A percentile compares a stretch with the other conserved stretches of the same genome.
phyloP scores from a whole-genome alignment of 2,329 filamentous ascomycete genomes.

The Chaetomiaceae sp. region DNA sequence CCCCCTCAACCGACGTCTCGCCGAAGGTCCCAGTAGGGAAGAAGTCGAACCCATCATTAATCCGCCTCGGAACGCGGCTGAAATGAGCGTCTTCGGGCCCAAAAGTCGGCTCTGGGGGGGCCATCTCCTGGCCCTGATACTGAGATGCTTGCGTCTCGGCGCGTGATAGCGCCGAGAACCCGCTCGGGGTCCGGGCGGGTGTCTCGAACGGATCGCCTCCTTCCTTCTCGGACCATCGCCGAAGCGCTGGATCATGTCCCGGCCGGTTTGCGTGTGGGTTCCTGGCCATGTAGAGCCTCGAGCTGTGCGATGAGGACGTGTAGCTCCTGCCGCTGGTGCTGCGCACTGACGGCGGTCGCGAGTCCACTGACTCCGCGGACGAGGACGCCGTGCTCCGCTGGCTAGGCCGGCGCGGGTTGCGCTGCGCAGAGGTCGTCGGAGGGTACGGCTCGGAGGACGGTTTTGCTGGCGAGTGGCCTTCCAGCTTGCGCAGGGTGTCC shows the following conservation, averaged over 20 bases:
- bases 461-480: slow-evolving; percentile 17
- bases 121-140: slow-evolving; percentile 11
- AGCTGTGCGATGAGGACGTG: slow-evolving; percentile 19
- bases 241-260: slow-evolving; percentile 1
- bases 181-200: slow-evolving; percentile 14
- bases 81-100: slow-evolving; percentile 32
- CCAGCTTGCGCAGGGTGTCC: slow-evolving; percentile 25
- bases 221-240: slow-evolving; percentile 7
- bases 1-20: slow-evolving; percentile 8
- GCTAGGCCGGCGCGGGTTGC: slow-evolving; percentile 1
- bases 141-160: slow-evolving; percentile 5
- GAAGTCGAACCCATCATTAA: slow-evolving; percentile 36
- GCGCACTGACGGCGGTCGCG: slow-evolving; percentile 15
- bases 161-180: slow-evolving; percentile 14
- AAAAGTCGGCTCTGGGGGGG: slow-evolving; percentile 28
- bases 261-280: background rate
- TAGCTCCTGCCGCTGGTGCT: slow-evolving; percentile 21
- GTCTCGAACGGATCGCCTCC: slow-evolving; percentile 12
- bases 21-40: slow-evolving; percentile 35
- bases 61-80: slow-evolving; percentile 31
- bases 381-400: slow-evolving; percentile 23
- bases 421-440: slow-evolving; percentile 13
- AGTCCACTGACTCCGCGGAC: slow-evolving; percentile 22
- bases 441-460: slow-evolving; percentile 18
- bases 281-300: slow-evolving; percentile 18